Base-by-base conservation (phyloP, 768 basidiomycete genomes). In the Wakefieldia striispora region DNA sequence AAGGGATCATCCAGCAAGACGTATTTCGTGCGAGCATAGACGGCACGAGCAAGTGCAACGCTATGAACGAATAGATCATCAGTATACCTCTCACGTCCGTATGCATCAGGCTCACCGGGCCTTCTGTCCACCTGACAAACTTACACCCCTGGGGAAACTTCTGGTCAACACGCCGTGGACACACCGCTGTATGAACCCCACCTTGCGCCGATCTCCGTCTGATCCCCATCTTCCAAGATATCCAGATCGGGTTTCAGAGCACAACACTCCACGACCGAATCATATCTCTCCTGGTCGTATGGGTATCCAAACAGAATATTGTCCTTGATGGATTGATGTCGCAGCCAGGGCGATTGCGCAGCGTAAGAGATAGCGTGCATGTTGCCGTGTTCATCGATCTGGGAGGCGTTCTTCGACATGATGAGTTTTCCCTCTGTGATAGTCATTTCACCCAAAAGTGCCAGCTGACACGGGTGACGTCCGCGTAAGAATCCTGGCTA, bases 211-310 rank as follows among this genome's bases (percentile, higher is more conserved):
- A 95, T 89, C 68, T 91, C 87, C 2, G 91, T 93, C 47, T 69
- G 72, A 61, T 91, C 93, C 0, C 95, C 95, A 59, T 94, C 85
- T 49, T 95, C 90, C 2, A 97, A 67, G 11, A 93, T 78, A 6
- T 86, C 80, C 49, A 98, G 67, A 72, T 98, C 95, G 0, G 87
- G 82, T 24, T 64, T 71, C 45, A 98, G 67, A 1, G 92, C 93
- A 61, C 95, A 97, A 13, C 82, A 86, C 44, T 91, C 84, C n/a
- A 95, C 64, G 23, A 92, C 90, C 0, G 72, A 74, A 10, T 84
- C 70, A 56, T 94, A 94, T 42, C 90, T 73, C 53, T 83, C 81
- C 53, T 88, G 81, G 45, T 88, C 86, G 37, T 64, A 71, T 1
- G 83, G 82, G 54, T 79, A 78, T 0, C 88, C 88, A 63, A 92